phyloP scores from a whole-genome alignment of 495 filamentous ascomycete genomes.

The Neurospora sp. region DNA sequence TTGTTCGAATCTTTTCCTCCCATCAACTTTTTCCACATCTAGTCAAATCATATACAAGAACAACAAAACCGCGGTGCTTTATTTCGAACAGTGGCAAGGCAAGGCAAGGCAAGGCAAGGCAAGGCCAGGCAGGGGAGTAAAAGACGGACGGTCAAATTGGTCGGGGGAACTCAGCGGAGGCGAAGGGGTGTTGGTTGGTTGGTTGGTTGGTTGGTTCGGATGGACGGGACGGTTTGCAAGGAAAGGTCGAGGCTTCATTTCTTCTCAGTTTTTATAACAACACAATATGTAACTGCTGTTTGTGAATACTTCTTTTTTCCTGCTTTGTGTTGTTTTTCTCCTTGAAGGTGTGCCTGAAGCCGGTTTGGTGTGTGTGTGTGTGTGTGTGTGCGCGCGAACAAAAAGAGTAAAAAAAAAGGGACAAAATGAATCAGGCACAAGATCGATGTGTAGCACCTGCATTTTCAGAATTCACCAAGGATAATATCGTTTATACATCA shows the following conservation, averaged over 20 bases:
- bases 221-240: neutral
- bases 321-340: neutral
- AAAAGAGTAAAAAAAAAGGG: neutral
- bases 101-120: neutral
- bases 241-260: neutral
- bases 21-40: neutral
- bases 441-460: neutral
- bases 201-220: neutral
- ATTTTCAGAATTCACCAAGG: neutral
- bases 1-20: neutral
- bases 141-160: neutral
- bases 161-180: neutral
- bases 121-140: neutral
- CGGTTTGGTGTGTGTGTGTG: neutral
- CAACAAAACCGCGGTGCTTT: neutral
- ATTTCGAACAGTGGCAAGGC: neutral
- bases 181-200: neutral
- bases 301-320: neutral
- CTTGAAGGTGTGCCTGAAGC: neutral
- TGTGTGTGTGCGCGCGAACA: neutral
- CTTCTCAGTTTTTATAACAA: neutral
- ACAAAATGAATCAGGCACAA: neutral
- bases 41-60: neutral
- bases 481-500: neutral
- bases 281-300: neutral